Base-by-base conservation (phyloP, 208 protist genomes). In the Acanthamoeba healyi region DNA sequence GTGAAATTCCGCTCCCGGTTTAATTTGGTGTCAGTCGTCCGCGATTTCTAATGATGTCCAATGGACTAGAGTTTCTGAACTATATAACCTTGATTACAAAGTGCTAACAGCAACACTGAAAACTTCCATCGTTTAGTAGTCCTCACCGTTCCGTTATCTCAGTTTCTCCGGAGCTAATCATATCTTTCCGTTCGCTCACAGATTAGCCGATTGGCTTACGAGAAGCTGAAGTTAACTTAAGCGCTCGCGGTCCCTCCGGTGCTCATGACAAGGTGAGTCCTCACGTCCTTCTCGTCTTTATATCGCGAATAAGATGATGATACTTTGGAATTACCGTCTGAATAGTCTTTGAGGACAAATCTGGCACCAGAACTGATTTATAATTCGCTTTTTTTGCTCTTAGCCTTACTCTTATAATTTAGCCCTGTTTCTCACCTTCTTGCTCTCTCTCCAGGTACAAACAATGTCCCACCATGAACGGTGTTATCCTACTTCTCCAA, bases 41-140 rank as follows among this genome's bases (percentile, higher is more conserved):
- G n/a, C n/a, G n/a, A n/a, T n/a, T 46, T 46, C 67, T 46, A 79
- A 79, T 79, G 67, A 79, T 79, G 67, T 79, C 46, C 67, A 79
- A 79, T 72, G 67, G 67, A 79, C 67, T 79, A 79, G 67, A 79
- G 67, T 79, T 79, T 79, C 67, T 79, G 67, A 79, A 65, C 51
- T n/a, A 56, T 72, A 40, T 79, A 24, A 46, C 38, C 29, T 46
- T 79, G 67, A 79, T 79, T 79, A 79, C 17, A 79, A 79, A 9
- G 42, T 26, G 58, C 58, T 26, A 38, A 79, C 42, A 79, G 67
- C 67, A 46, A 29, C 12, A 79, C 67, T 79, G 67, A 79, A 79
- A 79, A 65, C n/a, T 65, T 17, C 3, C 51, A 7, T 56, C 15
- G 12, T 56, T 3, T 49, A 4, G 12, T 12, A 56, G 24, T 17